Base-by-base conservation (phyloP, 345 rosid species). In the Rubroshorea leprosula region DNA sequence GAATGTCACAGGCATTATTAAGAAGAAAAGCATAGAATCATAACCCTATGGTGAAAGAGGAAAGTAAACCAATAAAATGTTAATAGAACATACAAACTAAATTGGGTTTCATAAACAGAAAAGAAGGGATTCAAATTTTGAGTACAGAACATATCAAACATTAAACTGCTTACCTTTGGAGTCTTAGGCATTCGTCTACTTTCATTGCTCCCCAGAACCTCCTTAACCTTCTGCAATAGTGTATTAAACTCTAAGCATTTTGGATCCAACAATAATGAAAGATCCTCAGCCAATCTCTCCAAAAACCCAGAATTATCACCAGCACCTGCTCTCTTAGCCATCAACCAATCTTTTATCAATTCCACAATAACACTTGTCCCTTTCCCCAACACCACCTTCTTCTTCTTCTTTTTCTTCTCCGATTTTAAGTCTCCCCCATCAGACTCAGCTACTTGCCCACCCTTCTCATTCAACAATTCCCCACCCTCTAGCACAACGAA, bases 171-270 rank as follows among this genome's bases (percentile, higher is more conserved):
- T 77, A 93, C 99, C 96, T 93, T 83, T 2, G 92, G 84, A 68
- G 86, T 80, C 83, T 93, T 93, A 14, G 97, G 97, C 25, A 86
- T 83, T 74, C 97, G 80, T 68, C 94, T 81, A 65, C 81, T 83
- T 70, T 89, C 96, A 68, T 89, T 93, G 67, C 90, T 93, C 69
- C 86, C 96, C 6, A 87, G 79, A 41, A 89, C 71, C 43, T 87
- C 97, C 54, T 83, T 85, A 56, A 89, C 71, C 65, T 79, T 80
- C 11, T 60, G 59, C 64, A 80, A 64, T 26, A 87, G 68, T 62
- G 49, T 51, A 72, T 77, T 85, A 66, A 85, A 81, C 20, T 71
- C 80, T 0, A 66, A 67, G 49, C 71, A 65, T 59, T 78, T 82
- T 0, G 72, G 84, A 51, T 82, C 78, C 19, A 86, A 75, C 70